These are phyloP conservation scores for Candida silvicultrix DNA, from an alignment of 805 yeast genomes.

Conservation along the genomic window DNA sequence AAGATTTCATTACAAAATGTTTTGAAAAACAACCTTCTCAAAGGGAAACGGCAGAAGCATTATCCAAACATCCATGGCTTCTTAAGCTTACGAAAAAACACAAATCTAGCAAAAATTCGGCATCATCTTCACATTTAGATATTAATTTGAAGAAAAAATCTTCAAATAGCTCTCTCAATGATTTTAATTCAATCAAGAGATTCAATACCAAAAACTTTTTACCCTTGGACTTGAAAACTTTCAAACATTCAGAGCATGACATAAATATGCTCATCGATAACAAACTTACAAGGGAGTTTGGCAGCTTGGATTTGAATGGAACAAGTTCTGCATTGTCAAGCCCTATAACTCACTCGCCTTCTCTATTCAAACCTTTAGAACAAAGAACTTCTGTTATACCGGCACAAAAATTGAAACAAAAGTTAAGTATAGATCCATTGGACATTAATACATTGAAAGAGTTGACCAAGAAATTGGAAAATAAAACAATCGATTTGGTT, in stretches of 20 bases:
- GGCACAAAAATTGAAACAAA: not conserved
- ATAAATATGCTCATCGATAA: conserved; percentile 6
- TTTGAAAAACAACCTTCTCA: conserved; percentile 63
- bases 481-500: not conserved
- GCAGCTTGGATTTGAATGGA: conserved; percentile 5
- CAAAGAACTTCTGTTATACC: not conserved
- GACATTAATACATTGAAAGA: not conserved
- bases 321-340: not conserved
- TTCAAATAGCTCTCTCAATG: not conserved
- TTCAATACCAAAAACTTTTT: conserved; percentile 13
- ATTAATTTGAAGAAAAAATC: not conserved
- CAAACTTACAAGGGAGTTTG: conserved; percentile 7
- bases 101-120: not conserved
- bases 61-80: conserved; percentile 62
- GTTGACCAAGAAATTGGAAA: not conserved
- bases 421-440: not conserved
- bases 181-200: conserved; percentile 15
- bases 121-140: not conserved
- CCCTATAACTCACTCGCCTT: not conserved
- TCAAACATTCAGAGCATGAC: conserved; percentile 8
- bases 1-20: conserved; percentile 60
- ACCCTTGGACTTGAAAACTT: conserved; percentile 13
- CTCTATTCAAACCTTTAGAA: not conserved
- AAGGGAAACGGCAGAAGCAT: conserved; percentile 47
- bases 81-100: not conserved